phyloP scores from a whole-genome alignment of 1,139 yeast genomes.

The Saccharomyces hybrid region DNA sequence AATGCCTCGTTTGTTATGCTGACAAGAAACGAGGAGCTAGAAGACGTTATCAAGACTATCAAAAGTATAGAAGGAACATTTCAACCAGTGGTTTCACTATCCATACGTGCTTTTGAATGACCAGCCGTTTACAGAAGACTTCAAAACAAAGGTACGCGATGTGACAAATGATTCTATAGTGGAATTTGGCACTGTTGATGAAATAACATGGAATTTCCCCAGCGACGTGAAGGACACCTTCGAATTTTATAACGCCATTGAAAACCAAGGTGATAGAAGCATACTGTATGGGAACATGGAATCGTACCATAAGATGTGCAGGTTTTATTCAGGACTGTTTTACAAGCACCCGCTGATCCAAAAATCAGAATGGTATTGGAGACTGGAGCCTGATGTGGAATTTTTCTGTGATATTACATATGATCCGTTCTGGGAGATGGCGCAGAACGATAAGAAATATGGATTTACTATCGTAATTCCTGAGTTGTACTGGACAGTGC shows the following conservation, averaged over 20 bases:
- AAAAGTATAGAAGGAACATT: conserved; percentile 68
- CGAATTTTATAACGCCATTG: conserved; percentile 42
- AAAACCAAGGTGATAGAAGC: conserved; percentile 69
- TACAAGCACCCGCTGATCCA: conserved; percentile 63
- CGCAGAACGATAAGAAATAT: conserved; percentile 56
- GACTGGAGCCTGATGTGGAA: conserved; percentile 86
- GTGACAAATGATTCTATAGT: conserved; percentile 46
- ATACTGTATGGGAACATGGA: conserved; percentile 74
- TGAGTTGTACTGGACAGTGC: conserved; percentile 72
- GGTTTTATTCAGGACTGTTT: conserved; percentile 72
- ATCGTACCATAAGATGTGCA: conserved; percentile 64
- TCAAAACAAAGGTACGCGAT: conserved; percentile 43
- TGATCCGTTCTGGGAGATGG: conserved; percentile 85
- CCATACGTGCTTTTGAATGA: conserved; percentile 87
- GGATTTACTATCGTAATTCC: conserved; percentile 74
- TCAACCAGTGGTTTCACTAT: conserved; percentile 83
- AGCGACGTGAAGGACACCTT: conserved; percentile 15
- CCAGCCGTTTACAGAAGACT: conserved; percentile 58
- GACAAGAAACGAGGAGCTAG: conserved; percentile 67
- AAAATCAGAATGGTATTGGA: conserved; percentile 83
- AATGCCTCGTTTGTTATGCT: conserved; percentile 81
- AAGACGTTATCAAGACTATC: conserved; percentile 63
- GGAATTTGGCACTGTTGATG: conserved; percentile 24
- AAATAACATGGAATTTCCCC: conserved; percentile 34
- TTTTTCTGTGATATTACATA: conserved; percentile 85